A percentile compares a stretch with the other conserved stretches of the same genome.
Conservation (phyloP, 495 filamentous ascomycete species). For the Neurospora tetrasperma region DNA sequence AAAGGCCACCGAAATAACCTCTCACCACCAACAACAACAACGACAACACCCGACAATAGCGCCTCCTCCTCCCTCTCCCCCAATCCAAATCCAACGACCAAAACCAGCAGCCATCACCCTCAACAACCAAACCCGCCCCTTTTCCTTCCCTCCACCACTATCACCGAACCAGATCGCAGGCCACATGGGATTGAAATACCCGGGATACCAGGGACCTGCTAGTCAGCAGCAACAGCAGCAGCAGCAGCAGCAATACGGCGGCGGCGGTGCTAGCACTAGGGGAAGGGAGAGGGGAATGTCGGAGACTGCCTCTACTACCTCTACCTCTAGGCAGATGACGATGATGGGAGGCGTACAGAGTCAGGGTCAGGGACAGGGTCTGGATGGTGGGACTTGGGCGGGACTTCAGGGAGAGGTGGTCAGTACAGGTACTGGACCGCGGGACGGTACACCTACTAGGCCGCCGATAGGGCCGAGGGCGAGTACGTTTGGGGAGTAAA, state of each 20-base stretch:
- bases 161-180: not conserved
- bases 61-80: not conserved
- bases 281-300: not conserved
- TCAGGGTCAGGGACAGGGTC: no score
- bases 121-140: not conserved
- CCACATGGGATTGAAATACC: not conserved
- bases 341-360: no score
- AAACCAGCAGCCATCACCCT: not conserved
- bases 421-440: not conserved
- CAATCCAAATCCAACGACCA: not conserved
- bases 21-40: no score
- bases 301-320: not conserved
- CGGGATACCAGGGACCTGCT: not conserved
- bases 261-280: not conserved
- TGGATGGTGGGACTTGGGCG: not conserved
- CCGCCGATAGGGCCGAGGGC: not conserved
- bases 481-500: slow-evolving; percentile 5
- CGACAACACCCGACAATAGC: not conserved
- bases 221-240: no score
- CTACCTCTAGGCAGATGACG: no score
- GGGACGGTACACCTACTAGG: not conserved
- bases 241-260: not conserved
- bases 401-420: not conserved
- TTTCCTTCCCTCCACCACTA: not conserved
- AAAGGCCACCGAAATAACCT: no score